Evolutionary conservation across 768 basidiomycete genomes (phyloP).

Genomic region (Mycena vitilis): DNA sequence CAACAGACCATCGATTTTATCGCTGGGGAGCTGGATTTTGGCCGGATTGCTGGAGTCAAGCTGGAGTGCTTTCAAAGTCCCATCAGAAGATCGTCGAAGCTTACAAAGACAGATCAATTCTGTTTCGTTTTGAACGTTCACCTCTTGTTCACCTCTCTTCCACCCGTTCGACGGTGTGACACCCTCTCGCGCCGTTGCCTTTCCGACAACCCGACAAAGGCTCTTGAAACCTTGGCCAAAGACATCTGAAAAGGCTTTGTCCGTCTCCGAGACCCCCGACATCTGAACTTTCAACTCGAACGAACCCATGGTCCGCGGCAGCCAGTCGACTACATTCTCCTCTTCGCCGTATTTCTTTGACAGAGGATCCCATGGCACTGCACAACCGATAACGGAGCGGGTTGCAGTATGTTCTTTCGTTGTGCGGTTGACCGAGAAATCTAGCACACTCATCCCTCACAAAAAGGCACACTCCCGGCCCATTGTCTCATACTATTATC

Average conservation of each 20-base stretch:
- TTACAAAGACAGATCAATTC: conserved; percentile 1
- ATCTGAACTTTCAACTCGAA: conserved; percentile 23
- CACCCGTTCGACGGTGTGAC: not conserved
- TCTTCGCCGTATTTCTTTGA: conserved; percentile 81
- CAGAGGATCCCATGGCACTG: conserved; percentile 74
- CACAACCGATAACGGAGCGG: conserved; percentile 83
- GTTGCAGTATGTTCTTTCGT: conserved; percentile 67
- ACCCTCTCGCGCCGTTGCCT: not conserved
- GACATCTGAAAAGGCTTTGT: not conserved
- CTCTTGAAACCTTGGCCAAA: not conserved
- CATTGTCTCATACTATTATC: conserved; percentile 96
- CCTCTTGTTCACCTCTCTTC: not conserved
- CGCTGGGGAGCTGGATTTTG: too few species aligned
- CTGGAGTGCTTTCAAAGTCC: not conserved
- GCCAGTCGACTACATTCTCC: conserved; percentile 74
- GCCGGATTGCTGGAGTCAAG: too few species aligned
- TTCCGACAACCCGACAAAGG: too few species aligned
- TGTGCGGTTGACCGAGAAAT: not conserved
- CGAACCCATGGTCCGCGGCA: conserved; percentile 55
- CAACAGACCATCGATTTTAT: not conserved
- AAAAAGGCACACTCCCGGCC: conserved; percentile 82
- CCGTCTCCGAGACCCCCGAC: not conserved
- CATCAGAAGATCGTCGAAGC: not conserved
- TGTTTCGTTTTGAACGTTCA: not conserved
- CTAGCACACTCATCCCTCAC: conserved; percentile 14